Evolutionary conservation across 1,284 basidiomycete species (phyloP).

Genomic region (Amylostereum areolatum): DNA sequence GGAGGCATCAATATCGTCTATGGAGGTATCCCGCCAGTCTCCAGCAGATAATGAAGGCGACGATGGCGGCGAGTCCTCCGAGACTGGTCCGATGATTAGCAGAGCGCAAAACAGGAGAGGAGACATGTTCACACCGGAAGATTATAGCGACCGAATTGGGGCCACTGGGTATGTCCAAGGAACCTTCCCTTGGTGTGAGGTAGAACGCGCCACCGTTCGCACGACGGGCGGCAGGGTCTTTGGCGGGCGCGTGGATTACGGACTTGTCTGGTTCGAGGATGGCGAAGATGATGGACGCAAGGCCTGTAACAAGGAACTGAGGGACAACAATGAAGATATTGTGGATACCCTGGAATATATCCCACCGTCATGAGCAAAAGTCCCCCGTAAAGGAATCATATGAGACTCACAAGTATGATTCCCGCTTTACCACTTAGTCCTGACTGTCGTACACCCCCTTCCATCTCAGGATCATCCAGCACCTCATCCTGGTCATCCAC

Average conservation of each 20-base stretch:
- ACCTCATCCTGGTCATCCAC: constrained; percentile 14
- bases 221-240: background rate
- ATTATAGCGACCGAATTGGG: constrained; percentile 74
- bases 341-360: constrained; percentile 68
- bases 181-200: constrained; percentile 11
- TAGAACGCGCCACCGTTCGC: background rate
- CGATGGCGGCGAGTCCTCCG: constrained; percentile 64
- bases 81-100: constrained; percentile 35
- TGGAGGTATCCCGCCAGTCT: constrained; percentile 56
- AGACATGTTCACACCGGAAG: constrained; percentile 49
- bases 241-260: constrained; percentile 31
- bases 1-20: constrained; percentile 29
- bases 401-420: constrained; percentile 70
- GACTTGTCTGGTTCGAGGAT: constrained; percentile 55
- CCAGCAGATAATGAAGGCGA: constrained; percentile 68
- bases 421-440: constrained; percentile 63
- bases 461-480: constrained; percentile 8
- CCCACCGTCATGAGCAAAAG: constrained; percentile 3
- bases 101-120: background rate
- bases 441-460: constrained; percentile 1
- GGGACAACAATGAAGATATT: constrained; percentile 85
- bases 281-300: constrained; percentile 64
- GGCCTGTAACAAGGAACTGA: constrained; percentile 64
- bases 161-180: constrained; percentile 16
- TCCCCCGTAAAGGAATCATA: constrained; percentile 6